These are phyloP conservation scores for Discostella pseudostelligera DNA, from an alignment of 108 stramenopile genomes.

Conservation along the genomic window DNA sequence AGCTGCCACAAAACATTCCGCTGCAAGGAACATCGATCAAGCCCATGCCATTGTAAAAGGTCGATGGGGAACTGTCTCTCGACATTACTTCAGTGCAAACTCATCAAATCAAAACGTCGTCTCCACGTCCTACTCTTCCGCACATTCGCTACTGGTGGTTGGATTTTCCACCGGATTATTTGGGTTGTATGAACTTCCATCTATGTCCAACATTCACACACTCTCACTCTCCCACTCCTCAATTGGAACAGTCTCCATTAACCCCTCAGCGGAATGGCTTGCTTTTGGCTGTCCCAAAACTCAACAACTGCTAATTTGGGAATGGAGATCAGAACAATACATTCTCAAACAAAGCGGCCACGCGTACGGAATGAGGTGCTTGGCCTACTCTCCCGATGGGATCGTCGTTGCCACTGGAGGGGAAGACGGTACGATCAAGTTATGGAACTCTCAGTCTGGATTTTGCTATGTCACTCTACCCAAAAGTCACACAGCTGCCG, in stretches of 20 bases:
- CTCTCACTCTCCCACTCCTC: conserved; percentile 74
- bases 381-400: conserved; percentile 95
- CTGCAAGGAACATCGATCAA: conserved; percentile 29
- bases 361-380: conserved; percentile 88
- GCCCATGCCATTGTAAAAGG: conserved; percentile 64
- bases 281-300: conserved; percentile 91
- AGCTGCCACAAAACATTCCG: not conserved
- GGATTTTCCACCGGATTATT: conserved; percentile 94
- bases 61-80: conserved; percentile 59
- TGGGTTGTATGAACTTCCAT: conserved; percentile 94
- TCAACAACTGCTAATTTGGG: conserved; percentile 97
- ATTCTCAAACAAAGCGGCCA: conserved; percentile 99
- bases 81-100: conserved; percentile 86
- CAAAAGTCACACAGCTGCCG: conserved; percentile 91
- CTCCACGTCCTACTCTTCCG: conserved; percentile 58
- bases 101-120: conserved; percentile 57
- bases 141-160: conserved; percentile 72
- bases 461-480: conserved; percentile 97
- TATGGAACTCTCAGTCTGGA: conserved; percentile 95
- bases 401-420: conserved; percentile 94
- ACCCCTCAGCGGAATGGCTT: conserved; percentile 93
- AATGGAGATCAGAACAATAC: conserved; percentile 98
- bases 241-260: conserved; percentile 81
- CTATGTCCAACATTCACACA: conserved; percentile 86
- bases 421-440: conserved; percentile 96